phyloP scores from a whole-genome alignment of 2,329 filamentous ascomycete species.

The Clarireedia homoeocarpa region DNA sequence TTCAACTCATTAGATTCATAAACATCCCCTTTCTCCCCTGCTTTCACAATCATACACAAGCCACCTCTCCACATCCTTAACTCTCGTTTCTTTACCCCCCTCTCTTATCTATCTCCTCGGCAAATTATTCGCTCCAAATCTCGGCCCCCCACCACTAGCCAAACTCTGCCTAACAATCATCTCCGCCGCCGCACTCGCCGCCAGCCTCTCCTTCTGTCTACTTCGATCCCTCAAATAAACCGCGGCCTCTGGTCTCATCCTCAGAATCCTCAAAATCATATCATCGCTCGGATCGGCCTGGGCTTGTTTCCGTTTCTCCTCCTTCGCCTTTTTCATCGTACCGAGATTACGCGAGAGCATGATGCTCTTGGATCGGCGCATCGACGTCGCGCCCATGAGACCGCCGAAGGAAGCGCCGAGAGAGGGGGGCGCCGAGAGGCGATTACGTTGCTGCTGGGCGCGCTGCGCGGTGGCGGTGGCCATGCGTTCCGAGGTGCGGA shows the following conservation, averaged over 20 bases:
- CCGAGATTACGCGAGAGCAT: conserved; percentile 92
- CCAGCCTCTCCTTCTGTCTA: conserved; percentile 87
- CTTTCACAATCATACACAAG: no score
- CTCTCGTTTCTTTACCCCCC: no score
- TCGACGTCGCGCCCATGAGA: conserved; percentile 62
- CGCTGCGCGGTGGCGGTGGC: conserved; percentile 75
- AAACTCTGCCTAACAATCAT: conserved; percentile 93
- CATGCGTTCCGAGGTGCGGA: conserved; percentile 95
- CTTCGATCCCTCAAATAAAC: conserved; percentile 84
- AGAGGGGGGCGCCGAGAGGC: conserved; percentile 58
- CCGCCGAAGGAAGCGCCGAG: conserved; percentile 44
- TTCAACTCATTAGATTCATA: no score
- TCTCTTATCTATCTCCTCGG: conserved; percentile 20
- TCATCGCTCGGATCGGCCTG: conserved; percentile 96
- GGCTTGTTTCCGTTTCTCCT: conserved; percentile 89
- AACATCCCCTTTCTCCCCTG: no score
- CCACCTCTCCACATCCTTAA: no score
- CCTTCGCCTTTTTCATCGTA: conserved; percentile 92
- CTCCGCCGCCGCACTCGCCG: conserved; percentile 82
- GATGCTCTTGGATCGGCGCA: conserved; percentile 66
- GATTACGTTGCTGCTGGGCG: conserved; percentile 64
- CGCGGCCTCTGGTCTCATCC: conserved; percentile 88
- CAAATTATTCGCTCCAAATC: conserved; percentile 30
- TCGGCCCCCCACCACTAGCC: conserved; percentile 40
- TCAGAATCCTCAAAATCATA: conserved; percentile 90